Evolutionary conservation across 768 basidiomycete genomes (phyloP).

Genomic region (Termitomyces sp.): DNA sequence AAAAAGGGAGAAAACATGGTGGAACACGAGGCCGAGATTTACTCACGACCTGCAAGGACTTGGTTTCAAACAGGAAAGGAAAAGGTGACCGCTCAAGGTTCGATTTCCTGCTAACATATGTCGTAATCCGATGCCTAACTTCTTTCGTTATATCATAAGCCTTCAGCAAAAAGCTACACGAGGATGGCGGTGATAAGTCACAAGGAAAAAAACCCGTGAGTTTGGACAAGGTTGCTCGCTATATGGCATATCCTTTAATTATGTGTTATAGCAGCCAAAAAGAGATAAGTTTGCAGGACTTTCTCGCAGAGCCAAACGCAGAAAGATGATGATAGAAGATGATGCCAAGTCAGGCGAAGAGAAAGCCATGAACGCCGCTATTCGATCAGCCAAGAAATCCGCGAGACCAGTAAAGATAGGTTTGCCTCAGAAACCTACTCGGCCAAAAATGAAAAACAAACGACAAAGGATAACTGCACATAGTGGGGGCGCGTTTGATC

Average conservation of each 20-base stretch:
- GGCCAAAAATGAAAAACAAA: constrained; percentile 30
- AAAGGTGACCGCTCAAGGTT: constrained; percentile 77
- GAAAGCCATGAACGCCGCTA: constrained; percentile 60
- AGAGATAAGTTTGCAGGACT: constrained; percentile 78
- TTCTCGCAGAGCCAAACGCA: constrained; percentile 80
- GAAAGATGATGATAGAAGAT: constrained; percentile 82
- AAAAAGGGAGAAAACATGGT: constrained; percentile 94
- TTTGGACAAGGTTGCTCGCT: constrained; percentile 35
- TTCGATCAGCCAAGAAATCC: constrained; percentile 85
- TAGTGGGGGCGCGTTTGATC: constrained; percentile 45
- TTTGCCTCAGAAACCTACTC: constrained; percentile 30
- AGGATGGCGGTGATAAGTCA: constrained; percentile 40
- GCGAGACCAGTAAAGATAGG: constrained; percentile 73
- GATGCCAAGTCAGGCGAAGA: constrained; percentile 60
- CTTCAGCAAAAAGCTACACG: constrained; percentile 71
- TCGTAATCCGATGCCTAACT: constrained; percentile 6
- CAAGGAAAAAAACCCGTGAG: constrained; percentile 33
- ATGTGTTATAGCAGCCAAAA: constrained; percentile 46
- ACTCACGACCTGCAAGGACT: constrained; percentile 89
- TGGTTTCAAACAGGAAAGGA: constrained; percentile 95
- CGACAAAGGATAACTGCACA: constrained; percentile 28
- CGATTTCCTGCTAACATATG: constrained; percentile 1
- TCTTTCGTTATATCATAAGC: constrained; percentile 35
- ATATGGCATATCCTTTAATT: not conserved
- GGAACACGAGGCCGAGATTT: constrained; percentile 90